Percentiles rank a stretch among this genome's conserved stretches.
Evolutionary conservation across 208 protist genomes (phyloP).

Genomic region (Jaenimonas drosophilae): DNA sequence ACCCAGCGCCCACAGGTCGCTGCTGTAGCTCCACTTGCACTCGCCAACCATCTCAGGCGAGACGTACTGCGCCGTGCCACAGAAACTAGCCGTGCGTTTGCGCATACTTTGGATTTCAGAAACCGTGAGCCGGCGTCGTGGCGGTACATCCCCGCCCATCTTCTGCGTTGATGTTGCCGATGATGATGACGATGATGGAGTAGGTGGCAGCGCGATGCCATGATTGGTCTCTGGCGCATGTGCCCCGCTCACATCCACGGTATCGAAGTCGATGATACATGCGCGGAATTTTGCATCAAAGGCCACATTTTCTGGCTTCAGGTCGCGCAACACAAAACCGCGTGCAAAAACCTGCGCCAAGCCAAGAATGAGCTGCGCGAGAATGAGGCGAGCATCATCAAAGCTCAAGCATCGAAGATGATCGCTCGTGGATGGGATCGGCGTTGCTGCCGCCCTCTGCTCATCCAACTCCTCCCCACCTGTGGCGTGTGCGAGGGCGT

Average conservation of each 20-base stretch:
- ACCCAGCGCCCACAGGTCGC: conserved; percentile 92
- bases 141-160: neutral
- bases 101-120: conserved; percentile 81
- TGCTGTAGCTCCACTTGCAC: conserved; percentile 89
- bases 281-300: conserved; percentile 76
- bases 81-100: conserved; percentile 70
- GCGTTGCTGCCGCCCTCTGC: neutral
- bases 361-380: conserved; percentile 66
- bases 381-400: conserved; percentile 75
- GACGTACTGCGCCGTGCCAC: conserved; percentile 92
- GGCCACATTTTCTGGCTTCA: conserved; percentile 87
- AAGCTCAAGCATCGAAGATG: conserved; percentile 60
- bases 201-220: conserved; percentile 21
- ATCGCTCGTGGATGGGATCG: conserved; percentile 13
- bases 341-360: conserved; percentile 35
- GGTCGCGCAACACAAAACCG: conserved; percentile 74
- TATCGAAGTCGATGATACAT: conserved; percentile 87
- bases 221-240: conserved; percentile 32
- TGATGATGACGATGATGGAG: too few species aligned
- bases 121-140: conserved; percentile 50
- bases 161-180: too few species aligned
- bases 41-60: conserved; percentile 91
- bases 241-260: conserved; percentile 28
- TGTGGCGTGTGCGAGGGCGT: neutral
- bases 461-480: neutral